Evolutionary conservation across 371 early-diverging fungal species (phyloP).

Genomic region (Mortierella sp.): DNA sequence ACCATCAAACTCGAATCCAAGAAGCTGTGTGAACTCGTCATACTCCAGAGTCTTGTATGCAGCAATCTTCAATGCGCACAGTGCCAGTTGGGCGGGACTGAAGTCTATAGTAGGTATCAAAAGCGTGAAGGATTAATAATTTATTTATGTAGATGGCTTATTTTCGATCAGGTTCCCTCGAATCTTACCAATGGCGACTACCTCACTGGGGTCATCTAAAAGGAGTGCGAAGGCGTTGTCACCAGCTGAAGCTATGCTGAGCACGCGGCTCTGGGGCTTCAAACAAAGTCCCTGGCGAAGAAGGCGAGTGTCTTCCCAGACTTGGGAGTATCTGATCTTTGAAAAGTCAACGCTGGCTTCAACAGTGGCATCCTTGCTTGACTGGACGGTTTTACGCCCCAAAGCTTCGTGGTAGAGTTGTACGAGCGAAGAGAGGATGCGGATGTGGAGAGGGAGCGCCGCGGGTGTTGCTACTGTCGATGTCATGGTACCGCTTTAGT

Average conservation of each 20-base stretch:
- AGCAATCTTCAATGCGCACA: constrained; percentile 53
- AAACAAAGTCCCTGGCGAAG: constrained; percentile 52
- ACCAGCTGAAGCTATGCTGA: constrained; percentile 56
- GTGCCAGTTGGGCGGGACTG: constrained; percentile 52
- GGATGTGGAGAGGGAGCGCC: constrained; percentile 51
- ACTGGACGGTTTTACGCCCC: constrained; percentile 50
- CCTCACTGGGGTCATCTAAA: constrained; percentile 49
- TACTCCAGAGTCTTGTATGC: constrained; percentile 54
- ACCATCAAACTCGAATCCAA: constrained; percentile 48
- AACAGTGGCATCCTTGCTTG: constrained; percentile 44
- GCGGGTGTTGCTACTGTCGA: constrained; percentile 7
- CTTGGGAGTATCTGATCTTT: constrained; percentile 56
- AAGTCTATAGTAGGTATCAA: constrained; percentile 33
- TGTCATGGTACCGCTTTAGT: constrained; percentile 14
- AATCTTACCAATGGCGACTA: constrained; percentile 52
- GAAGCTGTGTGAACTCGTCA: constrained; percentile 49
- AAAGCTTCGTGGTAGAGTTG: constrained; percentile 48
- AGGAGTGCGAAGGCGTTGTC: constrained; percentile 54
- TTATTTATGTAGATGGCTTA: neutral
- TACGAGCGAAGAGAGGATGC: constrained; percentile 35
- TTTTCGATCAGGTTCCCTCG: neutral
- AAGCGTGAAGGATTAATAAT: neutral
- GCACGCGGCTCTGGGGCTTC: constrained; percentile 55
- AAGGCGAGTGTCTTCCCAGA: constrained; percentile 57
- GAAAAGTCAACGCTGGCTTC: constrained; percentile 55